Conservation (phyloP, 2,329 filamentous ascomycete genomes). For the Colletotrichum trifolii region DNA sequence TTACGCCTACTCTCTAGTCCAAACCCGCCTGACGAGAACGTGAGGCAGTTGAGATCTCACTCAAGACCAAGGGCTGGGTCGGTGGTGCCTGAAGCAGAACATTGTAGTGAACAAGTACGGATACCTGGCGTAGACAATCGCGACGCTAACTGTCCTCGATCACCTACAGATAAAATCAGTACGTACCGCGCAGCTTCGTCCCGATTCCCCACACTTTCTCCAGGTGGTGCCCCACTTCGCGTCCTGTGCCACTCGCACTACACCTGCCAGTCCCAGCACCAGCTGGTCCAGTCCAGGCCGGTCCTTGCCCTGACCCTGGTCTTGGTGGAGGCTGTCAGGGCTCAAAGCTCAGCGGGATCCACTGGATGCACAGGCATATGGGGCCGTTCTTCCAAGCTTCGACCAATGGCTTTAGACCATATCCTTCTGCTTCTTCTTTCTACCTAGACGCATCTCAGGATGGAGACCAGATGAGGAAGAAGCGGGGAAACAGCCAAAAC, state of each 20-base stretch:
- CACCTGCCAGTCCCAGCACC: conserved; percentile 19
- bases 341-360: background rate
- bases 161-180: background rate
- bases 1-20: too few relatives aligned
- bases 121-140: too few relatives aligned
- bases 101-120: too few relatives aligned
- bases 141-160: background rate
- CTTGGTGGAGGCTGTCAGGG: conserved; percentile 7
- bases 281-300: conserved; percentile 9
- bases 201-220: conserved; percentile 35
- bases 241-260: conserved; percentile 5
- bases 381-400: background rate
- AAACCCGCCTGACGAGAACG: too few relatives aligned
- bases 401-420: conserved; percentile 22
- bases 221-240: conserved; percentile 17
- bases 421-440: conserved; percentile 1
- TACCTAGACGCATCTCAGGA: conserved; percentile 14
- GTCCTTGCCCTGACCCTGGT: conserved; percentile 1
- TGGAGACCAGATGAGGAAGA: conserved; percentile 15
- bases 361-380: conserved; percentile 7
- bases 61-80: too few relatives aligned
- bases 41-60: too few relatives aligned
- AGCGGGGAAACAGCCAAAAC: conserved; percentile 10
- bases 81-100: too few relatives aligned
- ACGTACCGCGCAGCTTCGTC: conserved; percentile 17